Base-by-base conservation (phyloP, 1,139 yeast species). In the Lodderomyces metapsilosis region DNA sequence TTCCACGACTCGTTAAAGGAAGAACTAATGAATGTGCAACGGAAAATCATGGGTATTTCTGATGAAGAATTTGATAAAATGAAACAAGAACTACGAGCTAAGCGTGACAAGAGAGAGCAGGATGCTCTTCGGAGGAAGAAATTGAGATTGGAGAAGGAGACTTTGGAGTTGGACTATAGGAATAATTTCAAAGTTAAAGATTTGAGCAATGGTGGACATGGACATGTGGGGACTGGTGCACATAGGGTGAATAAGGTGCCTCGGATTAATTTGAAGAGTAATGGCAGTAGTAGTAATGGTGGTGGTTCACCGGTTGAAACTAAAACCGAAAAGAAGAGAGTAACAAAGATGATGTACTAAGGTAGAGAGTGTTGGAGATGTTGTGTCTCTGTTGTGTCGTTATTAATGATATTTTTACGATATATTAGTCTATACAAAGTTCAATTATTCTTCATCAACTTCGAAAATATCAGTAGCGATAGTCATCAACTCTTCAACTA, bases 401-500 rank as follows among this genome's bases (percentile, higher is more conserved):
- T n/a, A n/a, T n/a, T n/a, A n/a, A n/a, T n/a, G n/a, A n/a, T n/a
- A n/a, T n/a, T n/a, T n/a, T n/a, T n/a, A n/a, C n/a, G n/a, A n/a
- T n/a, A n/a, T n/a, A n/a, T 15, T 31, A 11, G 10, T 31, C 13
- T 31, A 31, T 31, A 31, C 22, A 17, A 17, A 17, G 6, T 17
- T 20, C 22, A 20, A 20, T 20, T 31, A 36, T 15, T 43, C 65
- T n/a, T 69, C 75, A 41, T 71, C 78, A 20, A 89, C 83, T 53
- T 88, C 95, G 59, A 89, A 89, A 32, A 91, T 89, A 47, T 86
- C 95, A 49, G 79, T 82, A n/a, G 95, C 92, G 54, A 88, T 88
- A 48, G 73, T 63, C 69, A 91, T 79, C 54, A 91, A 76, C 45
- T 89, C 92, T 59, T 89, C 96, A 54, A 91, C 78, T 5, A 88